Evolutionary conservation across 352 stramenopile species (phyloP), one percentile per base, ranked within the genome.

Genomic region (Globisporangium polare): DNA sequence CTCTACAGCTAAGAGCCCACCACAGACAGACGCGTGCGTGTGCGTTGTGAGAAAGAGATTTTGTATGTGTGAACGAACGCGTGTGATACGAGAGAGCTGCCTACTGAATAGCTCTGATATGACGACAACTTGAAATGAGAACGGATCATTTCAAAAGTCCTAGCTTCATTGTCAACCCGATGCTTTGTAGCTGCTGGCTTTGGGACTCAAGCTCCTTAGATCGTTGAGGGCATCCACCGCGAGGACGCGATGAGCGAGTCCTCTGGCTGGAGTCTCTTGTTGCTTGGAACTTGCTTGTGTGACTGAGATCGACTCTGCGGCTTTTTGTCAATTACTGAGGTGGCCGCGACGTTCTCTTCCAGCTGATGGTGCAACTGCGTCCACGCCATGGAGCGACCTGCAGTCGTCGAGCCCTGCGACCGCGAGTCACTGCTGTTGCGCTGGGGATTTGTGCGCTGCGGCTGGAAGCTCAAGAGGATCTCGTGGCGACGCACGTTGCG

Each of bases 401-500:
- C 13, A 37, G 17, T 5, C 12, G 9, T 39, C 4, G 12, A 39
- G 31, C 2, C 22, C 4, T 33, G 35, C 2, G 35, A 35, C 24
- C 17, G 20, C 13, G 29, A 45, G 0, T 43, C 31, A 15, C 29
- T 37, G 9, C 31, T 31, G 26, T 42, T 54, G 50, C 50, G 46
- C 12, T 35, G 10, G 20, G 6, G 24, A 37, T 26, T 31, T 24
- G 52, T 41, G 13, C 57, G 66, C 33, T 12, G 43, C 10, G 29
- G 63, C 33, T 87, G 71, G 41, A 89, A 89, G 1, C 75, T 68
- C 0, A 74, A 29, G 18, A 89, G 73, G 24, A 89, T 89, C 49
- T 87, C 79, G 54, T 89, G 75, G 2, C 77, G 77, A 18, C 75
- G 68, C 6, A 89, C 53, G 52, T 89, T 89, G 3, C 79, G 75